Conservation (phyloP, 495 filamentous ascomycete species). For the Aspergillus cavernicola region DNA sequence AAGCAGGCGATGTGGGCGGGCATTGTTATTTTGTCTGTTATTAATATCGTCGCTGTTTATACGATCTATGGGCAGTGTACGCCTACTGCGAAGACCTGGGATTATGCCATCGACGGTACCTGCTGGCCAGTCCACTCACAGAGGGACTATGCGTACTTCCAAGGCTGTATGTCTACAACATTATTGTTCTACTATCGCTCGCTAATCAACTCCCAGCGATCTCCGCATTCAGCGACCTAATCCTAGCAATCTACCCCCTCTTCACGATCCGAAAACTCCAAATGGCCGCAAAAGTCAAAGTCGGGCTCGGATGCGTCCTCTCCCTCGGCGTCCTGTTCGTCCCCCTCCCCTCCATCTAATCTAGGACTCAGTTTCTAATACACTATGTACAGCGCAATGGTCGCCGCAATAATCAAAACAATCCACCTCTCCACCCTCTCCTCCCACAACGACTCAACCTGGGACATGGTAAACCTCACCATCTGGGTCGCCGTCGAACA, state of each 20-base stretch:
- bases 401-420: conserved; percentile 15
- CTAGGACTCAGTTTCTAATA: not conserved
- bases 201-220: conserved; percentile 10
- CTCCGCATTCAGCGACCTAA: conserved; percentile 7
- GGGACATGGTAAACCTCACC: conserved; percentile 5
- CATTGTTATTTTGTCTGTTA: not conserved
- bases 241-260: conserved; percentile 14
- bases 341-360: not conserved
- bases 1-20: conserved; percentile 4
- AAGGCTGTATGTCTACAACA: conserved; percentile 4
- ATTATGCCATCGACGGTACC: not conserved
- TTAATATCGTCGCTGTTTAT: conserved; percentile 7
- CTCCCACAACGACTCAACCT: conserved; percentile 3
- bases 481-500: conserved; percentile 13
- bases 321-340: conserved; percentile 15
- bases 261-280: conserved; percentile 10
- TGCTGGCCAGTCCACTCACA: conserved; percentile 10
- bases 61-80: conserved; percentile 16
- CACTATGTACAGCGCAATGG: conserved; percentile 9
- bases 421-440: conserved; percentile 5
- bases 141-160: conserved; percentile 13
- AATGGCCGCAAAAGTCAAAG: conserved; percentile 10
- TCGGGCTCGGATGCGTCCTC: conserved; percentile 10
- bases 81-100: conserved; percentile 6
- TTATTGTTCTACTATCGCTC: too few species aligned